Evolutionary conservation across 345 rosid species (phyloP), one percentile per base, ranked within the genome.

Genomic region (Schrenkiella parvula): DNA sequence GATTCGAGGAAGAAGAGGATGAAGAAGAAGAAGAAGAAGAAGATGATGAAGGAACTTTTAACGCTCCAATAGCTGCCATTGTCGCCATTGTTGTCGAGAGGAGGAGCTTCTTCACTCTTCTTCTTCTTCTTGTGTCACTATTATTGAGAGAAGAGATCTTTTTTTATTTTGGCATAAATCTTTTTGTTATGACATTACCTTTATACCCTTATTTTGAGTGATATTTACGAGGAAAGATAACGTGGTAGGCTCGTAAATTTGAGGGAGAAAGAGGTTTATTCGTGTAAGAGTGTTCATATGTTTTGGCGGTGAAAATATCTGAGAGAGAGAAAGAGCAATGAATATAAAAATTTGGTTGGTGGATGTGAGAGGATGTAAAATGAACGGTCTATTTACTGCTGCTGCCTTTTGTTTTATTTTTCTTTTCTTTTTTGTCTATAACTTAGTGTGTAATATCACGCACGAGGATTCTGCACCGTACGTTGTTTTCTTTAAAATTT

Each of bases 61-160:
- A 65, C 10, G 68, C 74, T 54, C 91, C 89, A 22, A 80, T 79
- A 38, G 89, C 81, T 17, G 90, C 95, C 90, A 85, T 81, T 61
- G 77, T 84, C 67, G 89, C 88, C 89, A 87, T 85, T 64, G 28
- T 70, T 17, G 66, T 28, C 35, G 8, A 41, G 71, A 65, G 21
- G 13, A 39, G 55, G 31, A 32, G 39, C 39, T 48, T 22, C 59
- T 18, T 59, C 54, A 56, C 60, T 28, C 52, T 53, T 18, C 56
- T 58, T 14, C 46, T 53, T 31, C 18, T 34, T 21, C 42, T 32
- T 56, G 50, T 12, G 62, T 38, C 72, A 53, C 73, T 48, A 31
- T 50, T 59, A 51, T 51, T 17, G 59, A 41, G 28, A 23, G 34
- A 12, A 12, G 22, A 22, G 56, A 37, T 66, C 61, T 57, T 74